Percentiles rank a stretch among this genome's conserved stretches.
Conservation (phyloP, 495 filamentous ascomycete genomes). For the Xylaria sp. region DNA sequence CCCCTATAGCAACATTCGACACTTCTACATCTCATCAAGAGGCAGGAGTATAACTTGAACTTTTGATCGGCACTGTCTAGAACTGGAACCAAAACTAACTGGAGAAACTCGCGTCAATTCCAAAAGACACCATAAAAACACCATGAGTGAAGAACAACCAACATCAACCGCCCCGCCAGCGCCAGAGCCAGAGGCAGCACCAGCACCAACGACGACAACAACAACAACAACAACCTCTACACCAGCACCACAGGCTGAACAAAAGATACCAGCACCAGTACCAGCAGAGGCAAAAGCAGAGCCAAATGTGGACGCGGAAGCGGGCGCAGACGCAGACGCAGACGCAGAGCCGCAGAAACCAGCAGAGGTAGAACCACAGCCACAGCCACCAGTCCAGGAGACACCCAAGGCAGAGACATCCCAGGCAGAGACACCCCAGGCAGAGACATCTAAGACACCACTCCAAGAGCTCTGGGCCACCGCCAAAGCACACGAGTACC, state of each 20-base stretch:
- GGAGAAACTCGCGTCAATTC: neutral
- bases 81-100: no score
- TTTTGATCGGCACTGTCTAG: neutral
- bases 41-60: neutral
- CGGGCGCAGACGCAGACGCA: neutral
- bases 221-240: neutral
- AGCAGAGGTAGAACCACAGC: neutral
- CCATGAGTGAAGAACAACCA: constrained; percentile 22
- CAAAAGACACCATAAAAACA: neutral
- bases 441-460: constrained; percentile 29
- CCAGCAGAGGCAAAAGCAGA: neutral
- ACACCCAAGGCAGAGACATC: neutral
- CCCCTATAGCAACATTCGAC: neutral
- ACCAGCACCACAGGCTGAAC: neutral
- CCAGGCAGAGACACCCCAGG: neutral
- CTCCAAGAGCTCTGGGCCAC: constrained; percentile 47
- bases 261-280: neutral
- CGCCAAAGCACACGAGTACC: constrained; percentile 51
- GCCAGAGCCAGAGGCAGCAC: constrained; percentile 10
- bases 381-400: neutral
- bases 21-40: neutral
- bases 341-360: neutral
- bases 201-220: constrained; percentile 13
- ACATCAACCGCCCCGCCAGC: constrained; percentile 10
- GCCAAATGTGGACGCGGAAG: neutral